phyloP scores from a whole-genome alignment of 768 basidiomycete species.

The Auriscalpium microsporum region DNA sequence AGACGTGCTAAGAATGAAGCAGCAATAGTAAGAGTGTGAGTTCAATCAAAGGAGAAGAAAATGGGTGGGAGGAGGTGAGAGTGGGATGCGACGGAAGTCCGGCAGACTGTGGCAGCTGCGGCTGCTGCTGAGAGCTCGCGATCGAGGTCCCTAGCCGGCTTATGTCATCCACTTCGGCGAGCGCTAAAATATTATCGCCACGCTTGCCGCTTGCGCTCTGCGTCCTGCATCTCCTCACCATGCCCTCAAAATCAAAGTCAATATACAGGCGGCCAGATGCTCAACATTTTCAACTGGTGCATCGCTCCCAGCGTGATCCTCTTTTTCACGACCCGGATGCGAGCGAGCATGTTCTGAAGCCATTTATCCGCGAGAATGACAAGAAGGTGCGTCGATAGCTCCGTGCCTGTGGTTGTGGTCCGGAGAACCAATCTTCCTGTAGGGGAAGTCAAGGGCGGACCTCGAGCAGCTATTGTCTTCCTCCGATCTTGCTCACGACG shows the following conservation, averaged over 20 bases:
- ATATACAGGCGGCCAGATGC: conserved; percentile 86
- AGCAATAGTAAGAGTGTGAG: too few species aligned
- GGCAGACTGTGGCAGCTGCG: too few species aligned
- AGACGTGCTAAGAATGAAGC: not conserved
- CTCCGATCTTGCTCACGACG: conserved; percentile 40
- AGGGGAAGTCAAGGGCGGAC: conserved; percentile 80
- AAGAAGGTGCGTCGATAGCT: conserved; percentile 42
- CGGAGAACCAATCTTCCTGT: not conserved
- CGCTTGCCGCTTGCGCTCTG: too few species aligned
- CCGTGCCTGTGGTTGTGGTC: too few species aligned
- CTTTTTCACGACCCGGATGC: conserved; percentile 91
- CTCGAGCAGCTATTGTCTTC: conserved; percentile 52
- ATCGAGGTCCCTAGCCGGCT: too few species aligned
- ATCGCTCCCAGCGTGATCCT: conserved; percentile 92
- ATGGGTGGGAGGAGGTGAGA: too few species aligned
- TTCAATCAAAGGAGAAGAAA: too few species aligned
- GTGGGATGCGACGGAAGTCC: too few species aligned
- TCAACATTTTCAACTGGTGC: conserved; percentile 94
- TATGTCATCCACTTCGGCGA: too few species aligned
- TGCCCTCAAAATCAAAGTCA: conserved; percentile 75
- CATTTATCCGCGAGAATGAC: conserved; percentile 62
- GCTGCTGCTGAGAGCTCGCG: too few species aligned
- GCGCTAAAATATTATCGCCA: too few species aligned
- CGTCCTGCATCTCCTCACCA: conserved; percentile 18
- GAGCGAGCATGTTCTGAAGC: conserved; percentile 81